Percentiles rank a stretch among this genome's conserved stretches.
phyloP scores from a whole-genome alignment of 108 stramenopile species.

The Nitzschia sp. region DNA sequence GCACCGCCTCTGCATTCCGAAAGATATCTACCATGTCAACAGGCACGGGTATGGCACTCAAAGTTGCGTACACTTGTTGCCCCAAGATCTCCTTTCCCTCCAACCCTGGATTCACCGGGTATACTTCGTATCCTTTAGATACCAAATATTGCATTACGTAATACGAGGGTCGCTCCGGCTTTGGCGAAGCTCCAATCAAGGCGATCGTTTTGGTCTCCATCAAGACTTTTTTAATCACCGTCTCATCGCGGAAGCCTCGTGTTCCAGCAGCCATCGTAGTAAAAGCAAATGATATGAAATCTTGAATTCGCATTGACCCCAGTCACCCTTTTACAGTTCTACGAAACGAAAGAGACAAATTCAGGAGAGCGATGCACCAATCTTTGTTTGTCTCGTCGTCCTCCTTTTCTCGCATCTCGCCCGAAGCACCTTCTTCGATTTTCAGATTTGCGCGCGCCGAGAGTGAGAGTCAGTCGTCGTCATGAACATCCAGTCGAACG shows the following conservation, averaged over 20 bases:
- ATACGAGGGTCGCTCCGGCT: constrained; percentile 69
- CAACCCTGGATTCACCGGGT: constrained; percentile 81
- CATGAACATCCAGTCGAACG: too few relatives aligned
- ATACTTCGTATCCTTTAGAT: constrained; percentile 65
- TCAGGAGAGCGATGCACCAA: too few relatives aligned
- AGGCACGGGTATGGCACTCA: constrained; percentile 54
- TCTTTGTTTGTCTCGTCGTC: too few relatives aligned
- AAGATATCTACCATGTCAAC: constrained; percentile 90
- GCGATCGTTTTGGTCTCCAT: constrained; percentile 72
- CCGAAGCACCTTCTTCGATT: too few relatives aligned
- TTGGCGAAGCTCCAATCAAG: constrained; percentile 74
- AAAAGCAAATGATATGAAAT: constrained; percentile 4
- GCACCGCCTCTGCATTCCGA: constrained; percentile 63
- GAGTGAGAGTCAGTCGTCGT: too few relatives aligned
- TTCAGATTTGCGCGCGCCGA: too few relatives aligned
- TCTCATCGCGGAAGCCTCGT: constrained; percentile 33
- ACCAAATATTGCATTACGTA: constrained; percentile 73
- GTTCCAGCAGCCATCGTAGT: constrained; percentile 27
- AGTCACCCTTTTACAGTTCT: too few relatives aligned
- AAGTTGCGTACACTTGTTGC: constrained; percentile 61
- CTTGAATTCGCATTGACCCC: background rate
- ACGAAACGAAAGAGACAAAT: too few relatives aligned
- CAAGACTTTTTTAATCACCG: constrained; percentile 67
- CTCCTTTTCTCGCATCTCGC: too few relatives aligned
- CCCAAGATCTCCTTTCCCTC: constrained; percentile 68